A percentile compares a stretch with the other conserved stretches of the same genome.
These are phyloP conservation scores for Podochytrium sp. DNA, from an alignment of 192 early-diverging fungal genomes.

Conservation along the genomic window DNA sequence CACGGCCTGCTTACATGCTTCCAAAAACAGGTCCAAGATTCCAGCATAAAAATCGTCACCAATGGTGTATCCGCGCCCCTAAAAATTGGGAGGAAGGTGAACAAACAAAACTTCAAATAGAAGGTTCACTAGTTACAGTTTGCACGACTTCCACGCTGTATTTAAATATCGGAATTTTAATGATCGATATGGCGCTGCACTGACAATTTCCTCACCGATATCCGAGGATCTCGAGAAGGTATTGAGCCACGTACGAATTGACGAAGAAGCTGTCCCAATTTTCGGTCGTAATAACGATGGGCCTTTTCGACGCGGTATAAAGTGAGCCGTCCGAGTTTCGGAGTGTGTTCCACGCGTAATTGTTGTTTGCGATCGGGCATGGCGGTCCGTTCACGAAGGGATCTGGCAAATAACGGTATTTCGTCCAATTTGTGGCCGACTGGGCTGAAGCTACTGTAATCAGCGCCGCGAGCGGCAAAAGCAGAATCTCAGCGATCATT, in stretches of 20 bases:
- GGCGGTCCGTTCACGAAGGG: neutral
- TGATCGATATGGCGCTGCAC: no score
- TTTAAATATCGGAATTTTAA: neutral
- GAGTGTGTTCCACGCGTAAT: conserved; percentile 13
- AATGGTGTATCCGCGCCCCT: neutral
- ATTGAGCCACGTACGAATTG: conserved; percentile 12
- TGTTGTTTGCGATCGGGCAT: conserved; percentile 17
- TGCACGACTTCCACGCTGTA: neutral
- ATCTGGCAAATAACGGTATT: neutral
- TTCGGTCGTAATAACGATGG: neutral
- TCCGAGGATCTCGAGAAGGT: conserved; percentile 19
- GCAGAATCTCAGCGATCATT: no score
- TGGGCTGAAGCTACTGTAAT: no score
- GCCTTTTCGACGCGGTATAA: conserved; percentile 5
- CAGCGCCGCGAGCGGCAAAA: no score
- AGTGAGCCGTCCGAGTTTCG: conserved; percentile 1
- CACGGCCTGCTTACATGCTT: conserved; percentile 16
- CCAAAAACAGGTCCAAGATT: conserved; percentile 9
- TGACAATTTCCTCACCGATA: conserved; percentile 10
- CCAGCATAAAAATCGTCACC: conserved; percentile 1
- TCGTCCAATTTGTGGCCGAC: conserved; percentile 1
- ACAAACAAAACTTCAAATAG: neutral
- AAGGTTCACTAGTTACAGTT: neutral
- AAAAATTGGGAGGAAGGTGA: no score
- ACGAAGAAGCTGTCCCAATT: conserved; percentile 6